A percentile compares a stretch with the other conserved stretches of the same genome.
phyloP scores from a whole-genome alignment of 371 early-diverging fungal species.

The Parasitella parasitica region DNA sequence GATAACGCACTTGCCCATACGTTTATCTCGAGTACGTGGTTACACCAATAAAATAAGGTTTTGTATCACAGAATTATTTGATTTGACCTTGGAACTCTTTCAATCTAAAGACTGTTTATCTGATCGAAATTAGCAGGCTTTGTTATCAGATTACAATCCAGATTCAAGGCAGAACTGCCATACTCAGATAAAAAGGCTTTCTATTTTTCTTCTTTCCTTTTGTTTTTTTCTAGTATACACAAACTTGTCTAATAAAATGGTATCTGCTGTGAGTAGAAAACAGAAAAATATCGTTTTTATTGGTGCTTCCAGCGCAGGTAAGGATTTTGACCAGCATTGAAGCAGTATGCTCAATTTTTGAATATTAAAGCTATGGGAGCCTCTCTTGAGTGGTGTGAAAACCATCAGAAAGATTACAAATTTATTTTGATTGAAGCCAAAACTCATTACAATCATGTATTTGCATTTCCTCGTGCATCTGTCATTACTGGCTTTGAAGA shows the following conservation, averaged over 20 bases:
- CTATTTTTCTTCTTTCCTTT: not conserved
- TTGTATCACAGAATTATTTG: not conserved
- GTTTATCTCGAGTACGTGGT: too few relatives aligned
- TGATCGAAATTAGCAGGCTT: not conserved
- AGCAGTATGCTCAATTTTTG: not conserved
- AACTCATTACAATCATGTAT: constrained; percentile 62
- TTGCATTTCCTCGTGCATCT: constrained; percentile 64
- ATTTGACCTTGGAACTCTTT: not conserved
- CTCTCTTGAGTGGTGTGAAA: constrained; percentile 29
- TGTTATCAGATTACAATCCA: not conserved
- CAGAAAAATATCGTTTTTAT: constrained; percentile 55
- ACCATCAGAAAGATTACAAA: constrained; percentile 44
- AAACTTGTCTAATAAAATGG: not conserved
- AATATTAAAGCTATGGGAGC: constrained; percentile 29
- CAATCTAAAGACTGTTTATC: not conserved
- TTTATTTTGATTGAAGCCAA: constrained; percentile 60
- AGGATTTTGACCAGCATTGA: not conserved
- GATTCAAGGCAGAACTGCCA: too few relatives aligned
- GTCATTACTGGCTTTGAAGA: constrained; percentile 61
- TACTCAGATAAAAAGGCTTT: too few relatives aligned
- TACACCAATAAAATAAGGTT: too few relatives aligned
- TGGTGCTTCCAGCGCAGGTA: constrained; percentile 56
- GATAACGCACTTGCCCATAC: not conserved
- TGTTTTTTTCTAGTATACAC: not conserved
- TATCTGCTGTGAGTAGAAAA: constrained; percentile 3